phyloP scores from a whole-genome alignment of 2,329 filamentous ascomycete genomes.

The Neofusicoccum kwambonambiense region DNA sequence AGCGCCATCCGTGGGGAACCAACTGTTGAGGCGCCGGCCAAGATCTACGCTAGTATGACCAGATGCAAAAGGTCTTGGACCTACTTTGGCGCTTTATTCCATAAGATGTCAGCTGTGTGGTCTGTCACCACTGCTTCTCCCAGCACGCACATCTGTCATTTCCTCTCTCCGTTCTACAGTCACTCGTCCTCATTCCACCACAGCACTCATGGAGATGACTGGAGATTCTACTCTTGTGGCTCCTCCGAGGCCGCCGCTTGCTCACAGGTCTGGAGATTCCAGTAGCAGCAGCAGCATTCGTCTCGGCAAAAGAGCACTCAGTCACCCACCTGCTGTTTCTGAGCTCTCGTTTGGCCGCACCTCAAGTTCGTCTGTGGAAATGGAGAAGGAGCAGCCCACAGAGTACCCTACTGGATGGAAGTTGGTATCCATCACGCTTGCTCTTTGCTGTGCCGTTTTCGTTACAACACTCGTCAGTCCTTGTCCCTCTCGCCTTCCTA shows the following conservation, averaged over 20 bases:
- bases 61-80: background rate
- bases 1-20: background rate
- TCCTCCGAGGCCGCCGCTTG: background rate
- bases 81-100: background rate
- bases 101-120: background rate
- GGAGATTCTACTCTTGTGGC: background rate
- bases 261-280: background rate
- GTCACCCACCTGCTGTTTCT: background rate
- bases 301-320: slow-evolving; percentile 3
- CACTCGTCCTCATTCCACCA: background rate
- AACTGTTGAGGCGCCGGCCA: background rate
- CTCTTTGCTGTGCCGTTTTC: slow-evolving; percentile 30
- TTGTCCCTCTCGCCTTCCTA: background rate
- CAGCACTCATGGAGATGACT: background rate
- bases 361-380: background rate
- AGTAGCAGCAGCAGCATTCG: slow-evolving; percentile 2
- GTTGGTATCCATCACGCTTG: slow-evolving; percentile 27
- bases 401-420: slow-evolving; percentile 25
- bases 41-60: background rate
- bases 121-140: background rate
- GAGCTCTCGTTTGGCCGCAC: background rate
- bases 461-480: slow-evolving; percentile 31
- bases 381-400: background rate
- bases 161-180: background rate
- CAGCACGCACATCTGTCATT: background rate